Base-by-base conservation (phyloP, 2,329 filamentous ascomycete species). In the Anisogramma anomala region DNA sequence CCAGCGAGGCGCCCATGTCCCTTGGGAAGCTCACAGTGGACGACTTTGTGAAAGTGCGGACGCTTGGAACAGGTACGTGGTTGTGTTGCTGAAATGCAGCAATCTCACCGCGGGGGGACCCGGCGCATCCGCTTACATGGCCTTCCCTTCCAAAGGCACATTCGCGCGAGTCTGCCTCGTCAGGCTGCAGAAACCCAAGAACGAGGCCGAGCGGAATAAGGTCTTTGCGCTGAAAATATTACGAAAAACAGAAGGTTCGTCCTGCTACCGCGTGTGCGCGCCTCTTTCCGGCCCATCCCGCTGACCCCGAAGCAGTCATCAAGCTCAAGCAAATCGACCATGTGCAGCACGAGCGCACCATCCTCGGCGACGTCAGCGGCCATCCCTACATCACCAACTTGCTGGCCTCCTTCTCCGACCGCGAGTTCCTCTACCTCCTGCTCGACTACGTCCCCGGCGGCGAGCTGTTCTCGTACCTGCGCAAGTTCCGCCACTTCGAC, bases 281-380 rank as follows among this genome's bases (percentile, higher is more conserved):
- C 42, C 23, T 47, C 15, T 9, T 14, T 11, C 36, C 17, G 13
- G 3, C 6, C 20, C 9, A 30, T 19, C n/a, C 26, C 6, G 15
- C 41, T 46, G 14, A 46, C 27, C 19, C 22, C 15, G 14, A n/a
- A 36, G 35, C 54, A 74, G 80, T 91, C 33, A 82, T 91, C 58
- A 80, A 80, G 49, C 72, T 89, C 43, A 89, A 89, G 67, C 84
- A 91, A 57, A 79, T 89, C 51, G 84, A 89, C 62, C 84, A 91
- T 60, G 84, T 89, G 41, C 80, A 82, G 47, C 84, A 88, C 61
- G 84, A 91, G 67, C 80, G 84, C 52, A 74, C 78, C 48, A 80
- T 89, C 51, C 75, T 91, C 38, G 74, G 77, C 54, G 79, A 84
- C 49, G 81, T 89, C 35, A 78, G 81, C 34, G 83, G 83, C 18